Evolutionary conservation across 148 eudicot genomes (phyloP).

Genomic region (Arctostaphylos glauca): DNA sequence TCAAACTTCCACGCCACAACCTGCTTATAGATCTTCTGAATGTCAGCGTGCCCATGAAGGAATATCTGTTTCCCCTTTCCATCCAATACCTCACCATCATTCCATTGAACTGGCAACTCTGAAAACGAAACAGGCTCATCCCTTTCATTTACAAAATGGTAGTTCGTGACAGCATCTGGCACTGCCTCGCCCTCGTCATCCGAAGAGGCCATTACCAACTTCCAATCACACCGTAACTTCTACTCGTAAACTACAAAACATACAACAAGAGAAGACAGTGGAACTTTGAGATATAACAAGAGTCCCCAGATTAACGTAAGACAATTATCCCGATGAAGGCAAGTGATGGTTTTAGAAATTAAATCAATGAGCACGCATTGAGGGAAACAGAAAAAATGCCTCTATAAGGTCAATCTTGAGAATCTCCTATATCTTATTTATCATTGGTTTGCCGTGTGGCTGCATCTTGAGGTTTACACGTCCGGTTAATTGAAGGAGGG

Average conservation of each 20-base stretch:
- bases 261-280: not conserved
- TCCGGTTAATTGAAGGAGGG: too few relatives aligned
- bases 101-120: conserved; percentile 63
- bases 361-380: not conserved
- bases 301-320: not conserved
- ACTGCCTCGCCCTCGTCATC: conserved; percentile 69
- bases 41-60: conserved; percentile 54
- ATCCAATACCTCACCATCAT: conserved; percentile 24
- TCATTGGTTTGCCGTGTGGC: too few relatives aligned
- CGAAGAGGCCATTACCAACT: conserved; percentile 50
- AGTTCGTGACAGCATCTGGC: conserved; percentile 48
- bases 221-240: not conserved
- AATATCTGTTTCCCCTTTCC: conserved; percentile 35
- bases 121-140: conserved; percentile 56
- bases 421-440: too few relatives aligned
- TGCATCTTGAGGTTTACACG: too few relatives aligned
- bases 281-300: not conserved
- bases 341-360: not conserved
- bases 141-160: conserved; percentile 45
- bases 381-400: not conserved
- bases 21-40: conserved; percentile 49
- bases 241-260: conserved; percentile 16
- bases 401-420: too few relatives aligned
- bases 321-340: not conserved
- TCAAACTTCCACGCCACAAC: conserved; percentile 85